phyloP scores from a whole-genome alignment of 441 rosid species.

The Croton laevigatus region DNA sequence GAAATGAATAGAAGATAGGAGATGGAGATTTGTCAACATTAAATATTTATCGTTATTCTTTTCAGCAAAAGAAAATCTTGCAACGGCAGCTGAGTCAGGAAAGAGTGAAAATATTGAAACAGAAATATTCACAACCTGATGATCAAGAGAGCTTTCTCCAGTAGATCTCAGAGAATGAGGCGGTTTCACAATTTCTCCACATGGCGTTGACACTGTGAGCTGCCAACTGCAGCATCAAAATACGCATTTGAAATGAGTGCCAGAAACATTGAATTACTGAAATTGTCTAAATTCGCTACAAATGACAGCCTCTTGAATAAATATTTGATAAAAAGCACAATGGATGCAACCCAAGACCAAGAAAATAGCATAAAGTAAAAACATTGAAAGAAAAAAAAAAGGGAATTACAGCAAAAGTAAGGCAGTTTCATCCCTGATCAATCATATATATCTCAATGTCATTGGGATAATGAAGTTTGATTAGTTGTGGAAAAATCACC shows the following conservation, averaged over 20 bases:
- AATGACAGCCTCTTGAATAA: background rate
- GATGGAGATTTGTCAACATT: constrained; percentile 3
- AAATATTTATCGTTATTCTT: background rate
- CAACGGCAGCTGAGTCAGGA: constrained; percentile 3
- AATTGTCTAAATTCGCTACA: background rate
- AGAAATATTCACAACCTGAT: constrained; percentile 46
- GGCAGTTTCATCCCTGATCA: background rate
- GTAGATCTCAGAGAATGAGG: constrained; percentile 72
- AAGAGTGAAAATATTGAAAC: constrained; percentile 9
- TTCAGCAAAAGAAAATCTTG: background rate
- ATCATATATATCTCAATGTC: background rate
- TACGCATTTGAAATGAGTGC: constrained; percentile 1
- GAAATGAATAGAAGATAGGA: background rate
- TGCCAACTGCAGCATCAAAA: constrained; percentile 64
- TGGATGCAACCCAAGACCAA: too few species aligned
- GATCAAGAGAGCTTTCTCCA: constrained; percentile 55
- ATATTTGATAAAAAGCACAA: constrained; percentile 1
- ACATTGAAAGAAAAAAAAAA: background rate
- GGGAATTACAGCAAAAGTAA: background rate
- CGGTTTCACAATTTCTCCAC: constrained; percentile 56
- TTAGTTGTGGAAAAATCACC: background rate
- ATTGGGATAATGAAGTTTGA: background rate
- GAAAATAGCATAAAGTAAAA: background rate
- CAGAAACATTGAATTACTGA: background rate
- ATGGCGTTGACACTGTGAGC: constrained; percentile 60